A percentile compares a stretch with the other conserved stretches of the same genome.
Evolutionary conservation across 345 rosid genomes (phyloP).

Genomic region (Eutrema yunnanense): DNA sequence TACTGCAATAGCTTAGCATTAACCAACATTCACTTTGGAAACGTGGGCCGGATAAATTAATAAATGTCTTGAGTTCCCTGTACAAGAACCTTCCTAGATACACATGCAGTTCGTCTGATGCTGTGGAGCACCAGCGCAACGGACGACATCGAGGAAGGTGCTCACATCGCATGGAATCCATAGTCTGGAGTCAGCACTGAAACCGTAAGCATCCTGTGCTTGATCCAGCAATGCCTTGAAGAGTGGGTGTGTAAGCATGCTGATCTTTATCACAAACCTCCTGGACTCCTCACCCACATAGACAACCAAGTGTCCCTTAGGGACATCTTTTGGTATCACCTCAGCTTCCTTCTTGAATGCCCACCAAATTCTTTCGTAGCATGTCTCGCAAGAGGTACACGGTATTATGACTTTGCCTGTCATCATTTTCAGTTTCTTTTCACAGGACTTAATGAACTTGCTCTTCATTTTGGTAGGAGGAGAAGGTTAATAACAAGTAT

Average conservation of each 20-base stretch:
- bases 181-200: constrained; percentile 52
- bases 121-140: constrained; percentile 46
- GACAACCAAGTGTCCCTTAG: constrained; percentile 78
- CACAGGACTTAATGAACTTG: constrained; percentile 37
- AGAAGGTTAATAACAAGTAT: neutral
- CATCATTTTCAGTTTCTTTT: constrained; percentile 53
- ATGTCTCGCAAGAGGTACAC: constrained; percentile 40
- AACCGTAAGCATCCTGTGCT: constrained; percentile 66
- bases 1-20: constrained; percentile 26
- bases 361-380: constrained; percentile 43
- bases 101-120: constrained; percentile 33
- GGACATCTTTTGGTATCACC: constrained; percentile 70
- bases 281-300: constrained; percentile 68
- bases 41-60: constrained; percentile 29
- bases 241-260: constrained; percentile 66
- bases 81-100: constrained; percentile 23
- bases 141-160: constrained; percentile 64
- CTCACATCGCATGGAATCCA: constrained; percentile 76
- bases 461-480: constrained; percentile 30
- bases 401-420: constrained; percentile 41
- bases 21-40: constrained; percentile 26
- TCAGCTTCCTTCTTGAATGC: constrained; percentile 35
- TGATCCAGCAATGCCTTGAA: constrained; percentile 73
- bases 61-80: constrained; percentile 13
- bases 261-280: constrained; percentile 66